Evolutionary conservation across 2,329 filamentous ascomycete genomes (phyloP).

Genomic region (Pyricularia sp.): DNA sequence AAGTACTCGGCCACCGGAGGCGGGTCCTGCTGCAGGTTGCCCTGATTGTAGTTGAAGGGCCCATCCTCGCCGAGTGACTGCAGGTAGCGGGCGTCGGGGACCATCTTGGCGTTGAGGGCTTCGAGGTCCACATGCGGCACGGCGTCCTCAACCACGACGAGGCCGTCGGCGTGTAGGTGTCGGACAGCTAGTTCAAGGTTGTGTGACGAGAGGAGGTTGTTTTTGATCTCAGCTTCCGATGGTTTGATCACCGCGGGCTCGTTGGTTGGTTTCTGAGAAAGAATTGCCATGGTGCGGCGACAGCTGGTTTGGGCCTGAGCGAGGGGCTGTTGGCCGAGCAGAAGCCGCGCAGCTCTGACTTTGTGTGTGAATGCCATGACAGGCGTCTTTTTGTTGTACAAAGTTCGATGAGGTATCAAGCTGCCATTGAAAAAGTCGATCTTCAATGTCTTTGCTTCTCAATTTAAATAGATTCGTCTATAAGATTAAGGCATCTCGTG

Average conservation of each 20-base stretch:
- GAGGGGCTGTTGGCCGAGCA: neutral
- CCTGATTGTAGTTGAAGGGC: slow-evolving; percentile 54
- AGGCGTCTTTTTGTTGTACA: neutral
- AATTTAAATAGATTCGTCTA: neutral
- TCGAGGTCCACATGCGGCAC: slow-evolving; percentile 43
- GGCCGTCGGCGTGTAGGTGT: slow-evolving; percentile 40
- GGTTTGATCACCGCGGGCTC: neutral
- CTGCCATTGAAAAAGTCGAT: too few relatives aligned
- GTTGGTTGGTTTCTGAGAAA: neutral
- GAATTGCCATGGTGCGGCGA: neutral
- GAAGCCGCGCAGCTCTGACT: neutral
- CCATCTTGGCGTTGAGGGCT: slow-evolving; percentile 48
- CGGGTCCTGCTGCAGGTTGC: slow-evolving; percentile 53
- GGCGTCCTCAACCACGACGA: slow-evolving; percentile 46
- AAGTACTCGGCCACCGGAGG: slow-evolving; percentile 41
- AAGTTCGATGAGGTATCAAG: neutral
- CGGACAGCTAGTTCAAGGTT: slow-evolving; percentile 45
- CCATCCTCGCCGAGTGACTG: slow-evolving; percentile 41
- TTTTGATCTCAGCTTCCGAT: neutral
- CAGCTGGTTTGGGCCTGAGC: neutral
- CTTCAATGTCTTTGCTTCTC: neutral
- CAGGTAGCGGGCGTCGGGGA: slow-evolving; percentile 42
- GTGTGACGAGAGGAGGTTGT: neutral
- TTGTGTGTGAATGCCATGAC: neutral
- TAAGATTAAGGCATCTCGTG: neutral